Evolutionary conservation across 306 rosid species (phyloP).

Genomic region (Lathyrus aphaca): DNA sequence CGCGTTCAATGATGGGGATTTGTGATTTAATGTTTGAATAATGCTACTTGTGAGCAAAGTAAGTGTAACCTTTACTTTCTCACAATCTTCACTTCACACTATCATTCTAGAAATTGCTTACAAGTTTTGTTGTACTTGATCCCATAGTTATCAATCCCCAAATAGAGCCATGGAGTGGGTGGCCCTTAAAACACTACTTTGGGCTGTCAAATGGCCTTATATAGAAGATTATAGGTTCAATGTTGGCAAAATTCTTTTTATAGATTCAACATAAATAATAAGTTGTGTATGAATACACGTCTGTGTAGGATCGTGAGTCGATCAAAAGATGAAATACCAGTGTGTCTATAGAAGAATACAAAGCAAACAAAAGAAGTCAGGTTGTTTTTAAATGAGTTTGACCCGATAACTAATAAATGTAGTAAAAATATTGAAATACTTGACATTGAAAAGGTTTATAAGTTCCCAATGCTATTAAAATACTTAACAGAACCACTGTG

Average conservation of each 20-base stretch:
- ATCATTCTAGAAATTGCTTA: background rate
- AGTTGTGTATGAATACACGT: background rate
- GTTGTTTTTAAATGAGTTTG: background rate
- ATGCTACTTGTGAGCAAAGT: slow-evolving; percentile 8
- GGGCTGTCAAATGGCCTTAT: background rate
- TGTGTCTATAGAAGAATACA: too few relatives aligned
- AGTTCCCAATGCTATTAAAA: too few relatives aligned
- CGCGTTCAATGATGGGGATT: slow-evolving; percentile 23
- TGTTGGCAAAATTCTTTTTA: background rate
- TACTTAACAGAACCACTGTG: too few relatives aligned
- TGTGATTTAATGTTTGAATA: slow-evolving; percentile 22
- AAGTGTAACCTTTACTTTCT: background rate
- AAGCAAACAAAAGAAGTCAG: background rate
- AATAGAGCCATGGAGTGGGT: background rate
- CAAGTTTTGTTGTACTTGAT: background rate
- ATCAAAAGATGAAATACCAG: too few relatives aligned
- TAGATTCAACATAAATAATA: background rate
- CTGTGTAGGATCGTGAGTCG: background rate
- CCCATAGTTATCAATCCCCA: background rate
- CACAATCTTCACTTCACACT: background rate
- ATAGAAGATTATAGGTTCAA: background rate
- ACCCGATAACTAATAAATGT: too few relatives aligned
- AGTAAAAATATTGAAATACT: too few relatives aligned
- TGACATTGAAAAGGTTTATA: too few relatives aligned
- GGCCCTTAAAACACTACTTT: background rate